Evolutionary conservation across 2,329 filamentous ascomycete species (phyloP).

Genomic region (Dactylellina sp.): DNA sequence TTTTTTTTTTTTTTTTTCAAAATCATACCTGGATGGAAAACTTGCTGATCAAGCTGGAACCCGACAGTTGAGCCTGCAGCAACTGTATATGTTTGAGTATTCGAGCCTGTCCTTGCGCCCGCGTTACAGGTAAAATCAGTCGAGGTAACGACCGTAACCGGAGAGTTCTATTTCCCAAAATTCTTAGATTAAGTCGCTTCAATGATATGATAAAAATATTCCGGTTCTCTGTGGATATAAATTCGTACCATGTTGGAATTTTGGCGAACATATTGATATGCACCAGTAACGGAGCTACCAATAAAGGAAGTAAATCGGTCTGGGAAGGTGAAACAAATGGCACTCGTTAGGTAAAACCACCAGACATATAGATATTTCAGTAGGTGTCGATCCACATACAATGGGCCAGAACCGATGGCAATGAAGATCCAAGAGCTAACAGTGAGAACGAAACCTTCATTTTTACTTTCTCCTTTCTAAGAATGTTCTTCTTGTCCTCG

Average conservation of each 20-base stretch:
- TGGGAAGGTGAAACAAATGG: slow-evolving; percentile 3
- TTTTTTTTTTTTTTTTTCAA: too few species aligned
- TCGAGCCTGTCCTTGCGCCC: slow-evolving; percentile 57
- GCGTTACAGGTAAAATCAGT: slow-evolving; percentile 61
- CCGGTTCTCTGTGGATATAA: neutral
- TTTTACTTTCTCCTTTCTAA: neutral
- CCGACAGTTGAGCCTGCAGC: slow-evolving; percentile 62
- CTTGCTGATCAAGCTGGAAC: slow-evolving; percentile 55
- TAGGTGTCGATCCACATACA: slow-evolving; percentile 31
- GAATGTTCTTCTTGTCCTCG: neutral
- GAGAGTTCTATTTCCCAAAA: slow-evolving; percentile 62
- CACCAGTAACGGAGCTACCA: slow-evolving; percentile 63
- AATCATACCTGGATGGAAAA: slow-evolving; percentile 66
- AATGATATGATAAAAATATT: neutral
- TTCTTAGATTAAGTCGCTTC: neutral
- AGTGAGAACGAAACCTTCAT: slow-evolving; percentile 57
- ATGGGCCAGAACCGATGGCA: slow-evolving; percentile 57
- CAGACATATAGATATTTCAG: neutral
- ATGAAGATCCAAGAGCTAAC: slow-evolving; percentile 49
- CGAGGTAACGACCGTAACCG: slow-evolving; percentile 64
- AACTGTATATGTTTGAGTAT: slow-evolving; percentile 64
- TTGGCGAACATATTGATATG: slow-evolving; percentile 59
- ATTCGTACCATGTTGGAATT: slow-evolving; percentile 56
- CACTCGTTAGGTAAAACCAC: slow-evolving; percentile 14
- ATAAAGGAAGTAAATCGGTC: slow-evolving; percentile 63